phyloP scores from a whole-genome alignment of 352 stramenopile genomes.

The Pythium oligandrum region DNA sequence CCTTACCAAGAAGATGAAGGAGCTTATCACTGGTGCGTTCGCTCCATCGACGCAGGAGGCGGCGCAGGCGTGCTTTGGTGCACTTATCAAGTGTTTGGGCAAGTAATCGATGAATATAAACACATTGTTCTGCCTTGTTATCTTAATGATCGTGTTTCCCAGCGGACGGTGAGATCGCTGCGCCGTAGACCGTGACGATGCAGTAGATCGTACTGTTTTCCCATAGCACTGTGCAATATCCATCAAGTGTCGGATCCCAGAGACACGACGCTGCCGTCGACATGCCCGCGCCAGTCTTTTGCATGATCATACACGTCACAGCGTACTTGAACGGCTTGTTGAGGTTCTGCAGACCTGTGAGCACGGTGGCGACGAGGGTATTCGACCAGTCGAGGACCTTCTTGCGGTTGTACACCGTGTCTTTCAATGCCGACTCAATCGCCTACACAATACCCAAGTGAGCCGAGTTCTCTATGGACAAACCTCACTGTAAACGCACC shows the following conservation, averaged over 20 bases:
- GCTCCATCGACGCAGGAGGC: constrained; percentile 31
- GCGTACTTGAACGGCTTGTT: constrained; percentile 86
- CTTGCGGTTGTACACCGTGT: constrained; percentile 83
- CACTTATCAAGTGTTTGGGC: constrained; percentile 24
- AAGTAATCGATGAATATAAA: constrained; percentile 1
- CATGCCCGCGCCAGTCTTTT: constrained; percentile 75
- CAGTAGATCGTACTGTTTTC: constrained; percentile 86
- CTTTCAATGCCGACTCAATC: constrained; percentile 73
- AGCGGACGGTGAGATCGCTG: constrained; percentile 72
- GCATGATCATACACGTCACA: constrained; percentile 85
- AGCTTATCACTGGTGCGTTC: constrained; percentile 17
- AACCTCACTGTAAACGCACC: constrained; percentile 14
- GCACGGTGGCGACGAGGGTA: constrained; percentile 68
- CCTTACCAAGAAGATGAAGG: constrained; percentile 28
- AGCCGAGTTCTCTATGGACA: background rate
- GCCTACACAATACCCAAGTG: constrained; percentile 20
- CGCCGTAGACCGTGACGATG: constrained; percentile 78
- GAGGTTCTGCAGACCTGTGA: constrained; percentile 78
- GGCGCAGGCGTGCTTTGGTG: constrained; percentile 39
- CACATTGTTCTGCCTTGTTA: background rate
- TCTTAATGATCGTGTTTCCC: constrained; percentile 63
- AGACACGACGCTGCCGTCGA: constrained; percentile 66
- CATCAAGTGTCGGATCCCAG: constrained; percentile 73
- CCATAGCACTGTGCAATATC: constrained; percentile 80
- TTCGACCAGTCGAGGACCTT: constrained; percentile 86